These are phyloP conservation scores for Colletotrichum orbiculare DNA, from an alignment of 2,329 filamentous ascomycete species.

Conservation along the genomic window DNA sequence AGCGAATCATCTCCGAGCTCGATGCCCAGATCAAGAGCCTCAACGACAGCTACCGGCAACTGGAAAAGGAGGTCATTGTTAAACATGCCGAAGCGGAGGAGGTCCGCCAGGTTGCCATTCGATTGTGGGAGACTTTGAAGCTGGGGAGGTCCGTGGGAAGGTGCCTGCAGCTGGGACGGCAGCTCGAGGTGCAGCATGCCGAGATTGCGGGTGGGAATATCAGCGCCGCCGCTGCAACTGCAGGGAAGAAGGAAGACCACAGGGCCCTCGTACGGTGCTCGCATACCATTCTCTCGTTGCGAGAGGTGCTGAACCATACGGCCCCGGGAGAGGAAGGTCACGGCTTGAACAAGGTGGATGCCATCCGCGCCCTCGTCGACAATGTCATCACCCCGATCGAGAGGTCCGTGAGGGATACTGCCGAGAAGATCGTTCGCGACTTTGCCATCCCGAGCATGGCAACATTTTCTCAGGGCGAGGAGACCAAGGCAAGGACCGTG, in stretches of 20 bases:
- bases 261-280: slow-evolving; percentile 84
- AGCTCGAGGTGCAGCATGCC: slow-evolving; percentile 86
- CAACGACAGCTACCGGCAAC: slow-evolving; percentile 84
- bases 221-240: slow-evolving; percentile 44
- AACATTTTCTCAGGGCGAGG: slow-evolving; percentile 76
- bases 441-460: slow-evolving; percentile 74
- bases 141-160: slow-evolving; percentile 81
- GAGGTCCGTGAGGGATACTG: slow-evolving; percentile 75
- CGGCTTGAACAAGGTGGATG: slow-evolving; percentile 78
- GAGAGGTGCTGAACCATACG: slow-evolving; percentile 77
- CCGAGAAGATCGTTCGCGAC: slow-evolving; percentile 84
- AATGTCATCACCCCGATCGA: slow-evolving; percentile 79
- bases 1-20: slow-evolving; percentile 78
- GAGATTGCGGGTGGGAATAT: slow-evolving; percentile 66
- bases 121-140: slow-evolving; percentile 83
- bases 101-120: slow-evolving; percentile 79
- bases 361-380: slow-evolving; percentile 76
- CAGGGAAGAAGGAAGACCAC: slow-evolving; percentile 74
- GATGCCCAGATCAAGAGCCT: slow-evolving; percentile 83
- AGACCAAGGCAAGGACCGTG: slow-evolving; percentile 77
- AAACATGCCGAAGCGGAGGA: slow-evolving; percentile 82
- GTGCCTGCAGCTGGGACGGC: slow-evolving; percentile 83
- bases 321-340: slow-evolving; percentile 79
- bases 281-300: slow-evolving; percentile 80
- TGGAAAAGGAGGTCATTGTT: slow-evolving; percentile 87